phyloP scores from a whole-genome alignment of 1,284 basidiomycete genomes.

The Leucoagaricus sp. region DNA sequence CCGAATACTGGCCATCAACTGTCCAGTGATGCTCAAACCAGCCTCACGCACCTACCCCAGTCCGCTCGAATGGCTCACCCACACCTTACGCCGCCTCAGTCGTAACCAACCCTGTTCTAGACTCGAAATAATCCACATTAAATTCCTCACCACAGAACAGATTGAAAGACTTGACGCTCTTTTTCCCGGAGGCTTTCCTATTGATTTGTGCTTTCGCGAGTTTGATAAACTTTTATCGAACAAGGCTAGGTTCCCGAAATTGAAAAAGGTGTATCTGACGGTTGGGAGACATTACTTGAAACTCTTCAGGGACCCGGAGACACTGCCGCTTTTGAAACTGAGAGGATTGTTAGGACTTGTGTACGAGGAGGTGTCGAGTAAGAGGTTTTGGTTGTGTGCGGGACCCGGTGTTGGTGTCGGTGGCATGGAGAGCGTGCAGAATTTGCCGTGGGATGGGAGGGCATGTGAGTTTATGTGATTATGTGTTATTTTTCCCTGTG shows the following conservation, averaged over 20 bases:
- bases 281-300: slow-evolving; percentile 13
- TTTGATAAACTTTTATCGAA: slow-evolving; percentile 12
- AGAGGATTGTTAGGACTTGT: slow-evolving; percentile 9
- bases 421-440: not conserved
- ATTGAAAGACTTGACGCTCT: slow-evolving; percentile 12
- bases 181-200: slow-evolving; percentile 13
- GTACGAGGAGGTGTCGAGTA: slow-evolving; percentile 10
- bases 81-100: slow-evolving; percentile 6
- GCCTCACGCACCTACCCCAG: slow-evolving; percentile 6
- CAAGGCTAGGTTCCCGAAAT: not conserved
- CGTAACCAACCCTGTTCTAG: slow-evolving; percentile 3
- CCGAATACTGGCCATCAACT: slow-evolving; percentile 13
- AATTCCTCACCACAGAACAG: slow-evolving; percentile 9
- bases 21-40: slow-evolving; percentile 14
- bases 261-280: slow-evolving; percentile 14
- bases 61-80: slow-evolving; percentile 9
- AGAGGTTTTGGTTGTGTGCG: slow-evolving; percentile 5
- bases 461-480: not conserved
- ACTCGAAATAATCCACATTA: slow-evolving; percentile 11
- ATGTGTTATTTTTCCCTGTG: too few species aligned
- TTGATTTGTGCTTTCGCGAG: slow-evolving; percentile 12
- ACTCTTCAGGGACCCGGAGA: slow-evolving; percentile 7
- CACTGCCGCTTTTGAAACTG: slow-evolving; percentile 6
- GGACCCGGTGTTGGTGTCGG: not conserved
- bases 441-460: slow-evolving; percentile 11